Evolutionary conservation across 805 yeast genomes (phyloP).

Genomic region (Wickerhamiella azyma): DNA sequence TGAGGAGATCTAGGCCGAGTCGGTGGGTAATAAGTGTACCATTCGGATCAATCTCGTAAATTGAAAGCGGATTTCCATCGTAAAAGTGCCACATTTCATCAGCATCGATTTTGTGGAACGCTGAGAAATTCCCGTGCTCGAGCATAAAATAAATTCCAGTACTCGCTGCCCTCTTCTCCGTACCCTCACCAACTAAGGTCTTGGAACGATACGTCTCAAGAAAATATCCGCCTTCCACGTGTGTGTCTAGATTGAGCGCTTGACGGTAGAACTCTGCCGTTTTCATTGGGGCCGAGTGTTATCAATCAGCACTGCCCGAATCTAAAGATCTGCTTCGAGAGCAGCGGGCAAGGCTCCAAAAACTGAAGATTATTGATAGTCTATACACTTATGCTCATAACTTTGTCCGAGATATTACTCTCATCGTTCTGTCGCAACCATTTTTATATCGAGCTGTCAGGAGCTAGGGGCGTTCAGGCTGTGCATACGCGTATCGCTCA

Average conservation of each 20-base stretch:
- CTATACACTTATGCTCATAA: too few relatives aligned
- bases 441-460: too few relatives aligned
- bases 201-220: background rate
- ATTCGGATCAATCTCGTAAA: background rate
- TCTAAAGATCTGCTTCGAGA: too few relatives aligned
- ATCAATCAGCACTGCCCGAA: too few relatives aligned
- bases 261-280: background rate
- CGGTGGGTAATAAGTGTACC: background rate
- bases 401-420: too few relatives aligned
- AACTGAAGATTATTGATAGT: too few relatives aligned
- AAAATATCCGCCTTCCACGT: background rate
- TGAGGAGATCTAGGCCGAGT: background rate
- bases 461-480: too few relatives aligned
- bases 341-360: too few relatives aligned
- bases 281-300: too few relatives aligned
- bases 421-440: too few relatives aligned
- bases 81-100: conserved; percentile 6
- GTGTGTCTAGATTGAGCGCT: background rate
- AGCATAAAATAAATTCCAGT: conserved; percentile 3
- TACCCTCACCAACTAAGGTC: background rate
- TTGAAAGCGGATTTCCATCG: background rate
- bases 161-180: background rate
- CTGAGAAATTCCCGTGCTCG: conserved; percentile 1
- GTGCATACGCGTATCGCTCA: too few relatives aligned
- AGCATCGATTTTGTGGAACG: background rate